A percentile compares a stretch with the other conserved stretches of the same genome.
phyloP scores from a whole-genome alignment of 148 eudicot genomes.

The Nepenthes gracilis region DNA sequence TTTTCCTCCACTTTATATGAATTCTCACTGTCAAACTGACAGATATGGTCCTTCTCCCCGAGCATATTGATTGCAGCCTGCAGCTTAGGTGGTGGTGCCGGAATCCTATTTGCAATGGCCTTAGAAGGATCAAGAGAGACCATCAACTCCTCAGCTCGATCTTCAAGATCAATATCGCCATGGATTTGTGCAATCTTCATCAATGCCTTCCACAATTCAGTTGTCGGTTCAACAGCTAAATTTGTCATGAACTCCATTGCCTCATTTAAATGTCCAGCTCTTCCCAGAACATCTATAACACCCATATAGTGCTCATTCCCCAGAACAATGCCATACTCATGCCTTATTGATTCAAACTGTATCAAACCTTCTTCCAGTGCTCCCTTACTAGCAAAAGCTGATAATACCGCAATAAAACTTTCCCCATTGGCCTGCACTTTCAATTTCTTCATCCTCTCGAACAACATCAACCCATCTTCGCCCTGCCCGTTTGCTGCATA shows the following conservation, averaged over 20 bases:
- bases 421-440: conserved; percentile 25
- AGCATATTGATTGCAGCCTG: conserved; percentile 20
- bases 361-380: conserved; percentile 19
- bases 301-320: conserved; percentile 27
- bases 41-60: conserved; percentile 15
- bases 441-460: conserved; percentile 25
- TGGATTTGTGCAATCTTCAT: conserved; percentile 22
- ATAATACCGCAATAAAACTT: conserved; percentile 20
- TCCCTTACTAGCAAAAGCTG: conserved; percentile 28
- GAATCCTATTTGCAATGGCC: conserved; percentile 3
- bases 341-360: conserved; percentile 24
- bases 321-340: conserved; percentile 19
- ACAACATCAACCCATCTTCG: conserved; percentile 24
- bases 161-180: conserved; percentile 38
- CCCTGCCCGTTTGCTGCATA: conserved; percentile 23
- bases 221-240: conserved; percentile 21
- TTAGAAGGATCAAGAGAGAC: conserved; percentile 13
- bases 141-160: conserved; percentile 20
- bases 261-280: conserved; percentile 32
- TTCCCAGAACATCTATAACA: conserved; percentile 29
- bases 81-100: conserved; percentile 13
- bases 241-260: conserved; percentile 33
- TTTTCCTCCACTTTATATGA: conserved; percentile 18
- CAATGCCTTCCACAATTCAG: conserved; percentile 29
- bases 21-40: conserved; percentile 10